Conservation (phyloP, 2,329 filamentous ascomycete species). For the Nemania abortiva region DNA sequence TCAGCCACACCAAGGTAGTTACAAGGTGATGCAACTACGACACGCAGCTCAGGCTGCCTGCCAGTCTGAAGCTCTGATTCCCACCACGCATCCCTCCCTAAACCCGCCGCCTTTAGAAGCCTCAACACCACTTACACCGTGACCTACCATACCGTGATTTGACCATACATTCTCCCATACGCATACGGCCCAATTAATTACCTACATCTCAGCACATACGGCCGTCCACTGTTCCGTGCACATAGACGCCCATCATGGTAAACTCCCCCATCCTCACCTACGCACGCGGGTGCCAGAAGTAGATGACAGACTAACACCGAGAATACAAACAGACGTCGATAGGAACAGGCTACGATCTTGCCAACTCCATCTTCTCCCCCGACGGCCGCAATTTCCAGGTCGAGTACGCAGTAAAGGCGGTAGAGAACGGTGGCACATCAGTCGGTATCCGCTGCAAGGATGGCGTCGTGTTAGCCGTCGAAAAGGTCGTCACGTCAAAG, state of each 20-base stretch:
- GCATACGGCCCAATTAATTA: neutral
- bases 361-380: slow-evolving; percentile 99
- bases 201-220: neutral
- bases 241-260: slow-evolving; percentile 36
- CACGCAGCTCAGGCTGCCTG: slow-evolving; percentile 50
- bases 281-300: neutral
- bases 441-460: slow-evolving; percentile 98
- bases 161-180: neutral
- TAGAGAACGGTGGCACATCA: slow-evolving; percentile 96
- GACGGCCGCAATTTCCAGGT: slow-evolving; percentile 99
- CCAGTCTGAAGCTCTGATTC: slow-evolving; percentile 38
- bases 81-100: slow-evolving; percentile 36
- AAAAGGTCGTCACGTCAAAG: slow-evolving; percentile 97
- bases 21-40: slow-evolving; percentile 43
- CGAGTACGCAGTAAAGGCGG: slow-evolving; percentile 98
- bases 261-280: slow-evolving; percentile 5
- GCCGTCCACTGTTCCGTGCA: neutral
- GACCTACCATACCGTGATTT: neutral
- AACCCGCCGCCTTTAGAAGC: slow-evolving; percentile 33
- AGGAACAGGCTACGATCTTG: slow-evolving; percentile 99
- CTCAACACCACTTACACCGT: slow-evolving; percentile 28
- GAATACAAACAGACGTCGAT: slow-evolving; percentile 83
- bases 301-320: slow-evolving; percentile 31
- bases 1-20: slow-evolving; percentile 27
- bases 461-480: slow-evolving; percentile 93